A percentile compares a stretch with the other conserved stretches of the same genome.
Evolutionary conservation across 805 yeast genomes (phyloP).

Genomic region (Starmerella roubikii): DNA sequence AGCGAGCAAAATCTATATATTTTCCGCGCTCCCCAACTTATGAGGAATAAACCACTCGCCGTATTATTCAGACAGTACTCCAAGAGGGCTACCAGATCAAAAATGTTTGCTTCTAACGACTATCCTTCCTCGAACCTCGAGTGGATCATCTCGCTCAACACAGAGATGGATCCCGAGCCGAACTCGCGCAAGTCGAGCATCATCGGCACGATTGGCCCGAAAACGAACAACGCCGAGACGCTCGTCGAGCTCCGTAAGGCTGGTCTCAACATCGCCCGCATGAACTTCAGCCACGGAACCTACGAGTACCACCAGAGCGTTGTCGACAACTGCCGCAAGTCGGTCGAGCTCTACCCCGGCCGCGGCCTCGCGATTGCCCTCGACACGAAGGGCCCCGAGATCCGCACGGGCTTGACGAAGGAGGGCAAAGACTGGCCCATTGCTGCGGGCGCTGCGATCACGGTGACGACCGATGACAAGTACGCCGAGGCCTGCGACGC

Average conservation of each 20-base stretch:
- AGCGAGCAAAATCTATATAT: no score
- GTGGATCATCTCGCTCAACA: slow-evolving; percentile 75
- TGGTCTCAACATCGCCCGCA: slow-evolving; percentile 93
- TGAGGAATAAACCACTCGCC: no score
- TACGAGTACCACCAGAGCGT: slow-evolving; percentile 96
- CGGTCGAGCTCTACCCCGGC: slow-evolving; percentile 80
- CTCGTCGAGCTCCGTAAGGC: slow-evolving; percentile 85
- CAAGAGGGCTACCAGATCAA: no score
- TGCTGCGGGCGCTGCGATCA: slow-evolving; percentile 76
- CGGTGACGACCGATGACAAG: slow-evolving; percentile 77
- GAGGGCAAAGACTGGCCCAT: slow-evolving; percentile 74
- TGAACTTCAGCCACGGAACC: slow-evolving; percentile 98
- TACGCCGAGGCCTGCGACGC: slow-evolving; percentile 62
- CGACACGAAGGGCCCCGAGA: slow-evolving; percentile 99
- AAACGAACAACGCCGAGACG: slow-evolving; percentile 79
- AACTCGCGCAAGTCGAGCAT: slow-evolving; percentile 87
- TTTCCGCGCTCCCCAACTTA: no score
- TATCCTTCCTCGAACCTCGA: slow-evolving; percentile 35
- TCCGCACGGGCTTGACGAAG: slow-evolving; percentile 92
- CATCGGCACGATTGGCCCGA: slow-evolving; percentile 98
- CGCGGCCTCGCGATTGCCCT: slow-evolving; percentile 97
- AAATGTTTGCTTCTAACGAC: slow-evolving; percentile 16
- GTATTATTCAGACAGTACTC: no score
- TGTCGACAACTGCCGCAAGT: slow-evolving; percentile 89
- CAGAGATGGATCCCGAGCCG: slow-evolving; percentile 58